Evolutionary conservation across 139 green algal genomes (phyloP).

Genomic region (Bryopsis sp.): DNA sequence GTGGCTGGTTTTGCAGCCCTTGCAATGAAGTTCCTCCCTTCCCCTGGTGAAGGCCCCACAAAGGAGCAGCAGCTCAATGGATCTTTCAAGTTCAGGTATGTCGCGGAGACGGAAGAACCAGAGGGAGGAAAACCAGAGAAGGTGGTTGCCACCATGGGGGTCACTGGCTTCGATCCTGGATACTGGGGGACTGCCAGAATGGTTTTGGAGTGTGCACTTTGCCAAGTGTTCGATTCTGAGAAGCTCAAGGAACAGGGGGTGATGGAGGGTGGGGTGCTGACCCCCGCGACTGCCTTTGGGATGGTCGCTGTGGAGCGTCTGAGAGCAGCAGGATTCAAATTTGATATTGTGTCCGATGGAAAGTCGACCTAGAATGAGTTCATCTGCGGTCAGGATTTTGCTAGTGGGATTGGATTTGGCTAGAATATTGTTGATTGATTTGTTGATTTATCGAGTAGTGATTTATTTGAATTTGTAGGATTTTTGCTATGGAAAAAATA

Average conservation of each 20-base stretch:
- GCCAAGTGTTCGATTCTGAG: slow-evolving; percentile 19
- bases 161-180: neutral
- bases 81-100: neutral
- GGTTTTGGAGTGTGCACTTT: slow-evolving; percentile 21
- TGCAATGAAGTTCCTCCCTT: neutral
- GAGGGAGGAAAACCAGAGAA: neutral
- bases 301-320: slow-evolving; percentile 6
- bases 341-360: slow-evolving; percentile 21
- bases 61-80: neutral
- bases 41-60: slow-evolving; percentile 12
- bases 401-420: no score
- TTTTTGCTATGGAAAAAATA: no score
- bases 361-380: neutral
- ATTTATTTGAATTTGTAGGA: no score
- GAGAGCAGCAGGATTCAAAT: slow-evolving; percentile 7
- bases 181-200: slow-evolving; percentile 18
- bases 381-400: no score
- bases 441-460: no score
- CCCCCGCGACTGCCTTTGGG: slow-evolving; percentile 22
- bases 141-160: neutral
- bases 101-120: neutral
- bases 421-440: no score
- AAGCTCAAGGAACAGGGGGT: slow-evolving; percentile 11
- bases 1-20: neutral
- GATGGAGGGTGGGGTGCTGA: slow-evolving; percentile 22